Percentiles rank a stretch among this genome's conserved stretches.
Conservation (phyloP, 2,329 filamentous ascomycete species). For the Paradendryphiella salina region DNA sequence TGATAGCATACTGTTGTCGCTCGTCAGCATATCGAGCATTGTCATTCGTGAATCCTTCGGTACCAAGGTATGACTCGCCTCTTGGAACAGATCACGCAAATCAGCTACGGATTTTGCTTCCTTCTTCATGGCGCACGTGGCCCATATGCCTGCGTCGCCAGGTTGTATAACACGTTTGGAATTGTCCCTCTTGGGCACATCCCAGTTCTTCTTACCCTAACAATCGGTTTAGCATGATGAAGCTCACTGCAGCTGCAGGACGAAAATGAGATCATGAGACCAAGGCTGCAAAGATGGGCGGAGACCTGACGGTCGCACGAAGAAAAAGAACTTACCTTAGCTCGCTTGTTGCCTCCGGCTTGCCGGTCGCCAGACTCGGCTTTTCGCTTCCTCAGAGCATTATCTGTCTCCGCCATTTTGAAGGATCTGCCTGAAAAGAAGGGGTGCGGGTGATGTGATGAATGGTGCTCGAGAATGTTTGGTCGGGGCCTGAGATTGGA, state of each 20-base stretch:
- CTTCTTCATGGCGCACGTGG: slow-evolving; percentile 73
- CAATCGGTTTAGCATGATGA: slow-evolving; percentile 20
- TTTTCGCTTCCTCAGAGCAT: slow-evolving; percentile 44
- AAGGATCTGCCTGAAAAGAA: neutral
- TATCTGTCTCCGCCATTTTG: slow-evolving; percentile 20
- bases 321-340: slow-evolving; percentile 42
- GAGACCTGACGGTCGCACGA: slow-evolving; percentile 14
- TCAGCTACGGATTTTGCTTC: slow-evolving; percentile 71
- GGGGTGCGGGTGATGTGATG: slow-evolving; percentile 8
- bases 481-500: neutral
- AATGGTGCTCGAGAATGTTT: slow-evolving; percentile 1
- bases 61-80: slow-evolving; percentile 54
- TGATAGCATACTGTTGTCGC: slow-evolving; percentile 69
- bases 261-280: slow-evolving; percentile 17
- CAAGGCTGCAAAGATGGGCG: slow-evolving; percentile 18
- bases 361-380: slow-evolving; percentile 34
- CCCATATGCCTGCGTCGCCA: slow-evolving; percentile 76
- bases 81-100: slow-evolving; percentile 66
- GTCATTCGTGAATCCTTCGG: neutral
- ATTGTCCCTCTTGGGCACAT: slow-evolving; percentile 43
- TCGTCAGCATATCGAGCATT: slow-evolving; percentile 18
- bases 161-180: slow-evolving; percentile 58
- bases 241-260: slow-evolving; percentile 19
- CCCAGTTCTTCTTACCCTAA: slow-evolving; percentile 53
- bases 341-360: slow-evolving; percentile 40